These are phyloP conservation scores for Kodamaea leandrae DNA, from an alignment of 805 yeast species.

Conservation along the genomic window DNA sequence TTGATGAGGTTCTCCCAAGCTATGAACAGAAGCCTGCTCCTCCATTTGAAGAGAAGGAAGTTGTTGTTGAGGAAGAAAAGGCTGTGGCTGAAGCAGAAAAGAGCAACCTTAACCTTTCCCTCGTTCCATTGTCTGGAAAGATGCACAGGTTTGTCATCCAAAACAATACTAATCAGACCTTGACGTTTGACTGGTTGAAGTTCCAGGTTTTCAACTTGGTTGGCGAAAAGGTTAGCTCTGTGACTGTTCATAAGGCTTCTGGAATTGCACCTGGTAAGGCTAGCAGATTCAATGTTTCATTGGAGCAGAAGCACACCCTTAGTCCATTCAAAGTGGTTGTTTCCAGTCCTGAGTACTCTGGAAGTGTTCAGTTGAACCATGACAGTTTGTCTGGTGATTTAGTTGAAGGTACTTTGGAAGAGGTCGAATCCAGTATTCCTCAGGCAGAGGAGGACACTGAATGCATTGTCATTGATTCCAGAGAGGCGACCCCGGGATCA, in stretches of 20 bases:
- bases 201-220: constrained; percentile 32
- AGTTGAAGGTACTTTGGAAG: too few relatives aligned
- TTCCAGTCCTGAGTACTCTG: constrained; percentile 19
- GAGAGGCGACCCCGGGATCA: neutral
- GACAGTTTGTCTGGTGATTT: constrained; percentile 24
- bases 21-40: constrained; percentile 1
- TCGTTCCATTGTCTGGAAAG: constrained; percentile 30
- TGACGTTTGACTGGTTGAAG: constrained; percentile 31
- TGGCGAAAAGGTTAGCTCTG: constrained; percentile 23
- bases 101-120: constrained; percentile 16
- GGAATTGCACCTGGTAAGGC: constrained; percentile 32
- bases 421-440: too few relatives aligned
- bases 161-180: constrained; percentile 24
- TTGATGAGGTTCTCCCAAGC: constrained; percentile 2
- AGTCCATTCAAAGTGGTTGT: constrained; percentile 32
- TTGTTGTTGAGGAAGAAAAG: neutral
- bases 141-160: constrained; percentile 32
- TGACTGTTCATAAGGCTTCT: constrained; percentile 29
- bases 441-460: too few relatives aligned
- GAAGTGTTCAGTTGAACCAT: constrained; percentile 22
- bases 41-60: neutral
- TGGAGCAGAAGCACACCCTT: constrained; percentile 31
- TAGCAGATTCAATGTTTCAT: constrained; percentile 33
- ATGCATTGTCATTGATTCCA: neutral
- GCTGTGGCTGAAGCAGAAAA: neutral